These are phyloP conservation scores for Blastobotrys serpentis DNA, from an alignment of 1,139 yeast genomes.

Conservation along the genomic window DNA sequence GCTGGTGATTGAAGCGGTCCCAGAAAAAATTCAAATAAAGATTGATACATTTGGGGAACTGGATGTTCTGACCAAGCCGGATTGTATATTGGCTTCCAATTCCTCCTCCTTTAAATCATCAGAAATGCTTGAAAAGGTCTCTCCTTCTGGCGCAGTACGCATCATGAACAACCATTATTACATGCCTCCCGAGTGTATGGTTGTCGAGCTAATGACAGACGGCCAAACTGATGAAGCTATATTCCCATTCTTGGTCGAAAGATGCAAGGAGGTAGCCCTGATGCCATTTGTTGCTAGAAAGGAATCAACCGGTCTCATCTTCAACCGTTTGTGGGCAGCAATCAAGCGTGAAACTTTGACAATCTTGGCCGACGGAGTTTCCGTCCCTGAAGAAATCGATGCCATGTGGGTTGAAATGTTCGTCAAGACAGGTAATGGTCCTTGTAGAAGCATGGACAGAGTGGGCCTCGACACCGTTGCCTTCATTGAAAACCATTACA, in stretches of 20 bases:
- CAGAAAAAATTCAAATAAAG: not conserved
- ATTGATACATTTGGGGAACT: not conserved
- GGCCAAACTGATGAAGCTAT: not conserved
- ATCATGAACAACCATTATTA: not conserved
- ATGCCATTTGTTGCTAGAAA: not conserved
- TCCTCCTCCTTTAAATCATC: not conserved
- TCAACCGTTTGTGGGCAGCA: conserved; percentile 2
- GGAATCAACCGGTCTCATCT: not conserved
- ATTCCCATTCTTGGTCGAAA: not conserved
- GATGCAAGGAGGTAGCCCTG: not conserved
- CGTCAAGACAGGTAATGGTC: not conserved
- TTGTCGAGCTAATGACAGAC: not conserved
- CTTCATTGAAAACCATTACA: not conserved
- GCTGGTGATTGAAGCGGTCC: not conserved
- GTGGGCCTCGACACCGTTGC: not conserved
- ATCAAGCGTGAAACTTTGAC: not conserved
- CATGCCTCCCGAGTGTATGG: not conserved
- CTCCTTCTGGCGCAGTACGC: not conserved
- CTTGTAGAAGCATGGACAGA: not conserved
- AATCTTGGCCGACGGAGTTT: not conserved
- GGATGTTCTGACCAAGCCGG: not conserved
- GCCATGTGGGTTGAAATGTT: not conserved
- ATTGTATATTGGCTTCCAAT: not conserved
- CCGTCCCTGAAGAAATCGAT: not conserved
- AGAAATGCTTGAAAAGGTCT: not conserved